Percentiles rank a stretch among this genome's conserved stretches.
phyloP scores from a whole-genome alignment of 257 asterid species.

The Solanum pennellii region DNA sequence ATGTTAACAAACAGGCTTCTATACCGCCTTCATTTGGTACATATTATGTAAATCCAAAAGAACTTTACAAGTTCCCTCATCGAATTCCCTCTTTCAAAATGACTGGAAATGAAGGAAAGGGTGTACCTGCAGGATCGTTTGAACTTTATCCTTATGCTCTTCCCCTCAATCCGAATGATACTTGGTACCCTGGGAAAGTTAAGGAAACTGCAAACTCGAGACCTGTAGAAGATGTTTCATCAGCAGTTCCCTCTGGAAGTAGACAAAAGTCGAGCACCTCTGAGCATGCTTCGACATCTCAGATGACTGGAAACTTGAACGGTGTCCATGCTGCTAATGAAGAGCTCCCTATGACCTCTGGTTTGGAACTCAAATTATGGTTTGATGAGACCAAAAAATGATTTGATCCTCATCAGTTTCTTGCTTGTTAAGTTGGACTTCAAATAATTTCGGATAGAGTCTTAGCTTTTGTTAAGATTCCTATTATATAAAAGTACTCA shows the following conservation, averaged over 20 bases:
- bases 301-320: constrained; percentile 4
- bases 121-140: constrained; percentile 58
- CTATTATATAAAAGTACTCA: not conserved
- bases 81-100: constrained; percentile 30
- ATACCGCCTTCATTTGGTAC: not conserved
- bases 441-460: not conserved
- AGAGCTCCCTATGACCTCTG: not conserved
- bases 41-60: constrained; percentile 22
- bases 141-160: constrained; percentile 56
- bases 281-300: not conserved
- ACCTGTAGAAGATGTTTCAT: not conserved
- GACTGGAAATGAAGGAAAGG: constrained; percentile 47
- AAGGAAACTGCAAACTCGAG: constrained; percentile 6
- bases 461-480: not conserved
- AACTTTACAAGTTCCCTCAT: constrained; percentile 51
- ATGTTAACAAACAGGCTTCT: not conserved
- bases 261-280: not conserved
- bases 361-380: not conserved
- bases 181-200: constrained; percentile 26
- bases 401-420: not conserved
- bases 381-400: constrained; percentile 4
- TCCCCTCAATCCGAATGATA: not conserved
- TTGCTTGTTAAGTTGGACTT: not conserved
- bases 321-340: not conserved
- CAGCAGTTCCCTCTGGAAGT: not conserved